Evolutionary conservation across 1,284 basidiomycete species (phyloP).

Genomic region (Trametes polyzona): DNA sequence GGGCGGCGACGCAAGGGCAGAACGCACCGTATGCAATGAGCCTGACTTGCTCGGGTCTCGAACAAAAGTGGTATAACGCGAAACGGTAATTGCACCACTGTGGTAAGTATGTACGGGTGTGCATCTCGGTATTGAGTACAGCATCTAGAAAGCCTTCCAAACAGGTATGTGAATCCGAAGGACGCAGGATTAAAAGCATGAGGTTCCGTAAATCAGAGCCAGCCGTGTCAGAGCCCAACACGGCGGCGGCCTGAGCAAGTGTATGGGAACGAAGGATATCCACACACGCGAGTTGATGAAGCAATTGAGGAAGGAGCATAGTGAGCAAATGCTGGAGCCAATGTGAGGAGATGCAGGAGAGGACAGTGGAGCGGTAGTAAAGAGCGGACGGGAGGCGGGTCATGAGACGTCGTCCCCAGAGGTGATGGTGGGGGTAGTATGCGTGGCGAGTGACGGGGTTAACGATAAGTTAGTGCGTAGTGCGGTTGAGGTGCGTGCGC

Average conservation of each 20-base stretch:
- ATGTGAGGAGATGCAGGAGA: slow-evolving; percentile 3
- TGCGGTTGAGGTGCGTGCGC: slow-evolving; percentile 28
- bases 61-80: too few species aligned
- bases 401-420: slow-evolving; percentile 31
- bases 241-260: slow-evolving; percentile 1
- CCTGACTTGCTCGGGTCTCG: too few species aligned
- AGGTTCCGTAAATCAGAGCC: slow-evolving; percentile 11
- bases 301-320: background rate
- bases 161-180: slow-evolving; percentile 22
- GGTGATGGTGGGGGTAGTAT: background rate
- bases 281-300: slow-evolving; percentile 14
- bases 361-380: slow-evolving; percentile 27
- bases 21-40: too few species aligned
- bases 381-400: slow-evolving; percentile 43
- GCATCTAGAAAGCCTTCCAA: slow-evolving; percentile 15
- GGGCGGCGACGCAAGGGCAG: too few species aligned
- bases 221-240: slow-evolving; percentile 2
- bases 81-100: background rate
- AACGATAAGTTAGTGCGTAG: slow-evolving; percentile 23
- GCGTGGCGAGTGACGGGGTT: background rate
- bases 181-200: slow-evolving; percentile 16
- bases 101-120: slow-evolving; percentile 17
- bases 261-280: slow-evolving; percentile 11
- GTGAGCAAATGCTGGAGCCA: slow-evolving; percentile 5
- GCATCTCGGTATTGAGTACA: slow-evolving; percentile 20